Base-by-base conservation (phyloP, 192 early-diverging fungal species). In the Backusella macrospora region DNA sequence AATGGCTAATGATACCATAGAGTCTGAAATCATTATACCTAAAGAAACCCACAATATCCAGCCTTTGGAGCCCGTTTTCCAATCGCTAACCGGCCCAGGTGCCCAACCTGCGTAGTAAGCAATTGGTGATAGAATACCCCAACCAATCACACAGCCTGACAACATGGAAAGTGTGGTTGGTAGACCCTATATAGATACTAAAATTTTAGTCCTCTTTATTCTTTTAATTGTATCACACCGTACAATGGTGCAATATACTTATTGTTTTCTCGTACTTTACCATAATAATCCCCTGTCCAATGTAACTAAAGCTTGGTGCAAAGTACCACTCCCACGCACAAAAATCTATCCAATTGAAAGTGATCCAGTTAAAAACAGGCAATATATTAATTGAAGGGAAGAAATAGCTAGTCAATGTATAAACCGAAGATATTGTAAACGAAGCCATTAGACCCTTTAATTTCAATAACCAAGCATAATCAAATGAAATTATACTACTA, bases 41-140 rank as follows among this genome's bases (percentile, higher is more conserved):
- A 93, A 81, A 15, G 91, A 92, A 38, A 93, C 85, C 92, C 92
- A 93, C 47, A 93, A 72, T 48, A 93, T 93, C 92, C 92, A 93
- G 0, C 92, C 92, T 49, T 87, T 83, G 10, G 87, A 87, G 2
- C 92, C 92, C 0, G 71, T 81, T 52, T 91, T 93, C 84, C 90
- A 90, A 69, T 90, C 89, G 38, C 79, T 74, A 10, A 93, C 88
- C 9, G 85, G 84, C 0, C 92, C 92, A 0, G 88, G 85, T 6
- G 90, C 91, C 92, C 92, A 93, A 21, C 90, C 87, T n/a, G 84
- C 80, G 44, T 83, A 81, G 40, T 86, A 88, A 5, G 92, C 89
- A 1, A 92, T 7, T 0, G 92, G 92, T 8, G 91, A 92, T 9
- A 93, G 76, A 14, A 93, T 82, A 7, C 90, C 92, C 92, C 92